Base-by-base conservation (phyloP, 2,329 filamentous ascomycete genomes). In the Diplocarpon mali region DNA sequence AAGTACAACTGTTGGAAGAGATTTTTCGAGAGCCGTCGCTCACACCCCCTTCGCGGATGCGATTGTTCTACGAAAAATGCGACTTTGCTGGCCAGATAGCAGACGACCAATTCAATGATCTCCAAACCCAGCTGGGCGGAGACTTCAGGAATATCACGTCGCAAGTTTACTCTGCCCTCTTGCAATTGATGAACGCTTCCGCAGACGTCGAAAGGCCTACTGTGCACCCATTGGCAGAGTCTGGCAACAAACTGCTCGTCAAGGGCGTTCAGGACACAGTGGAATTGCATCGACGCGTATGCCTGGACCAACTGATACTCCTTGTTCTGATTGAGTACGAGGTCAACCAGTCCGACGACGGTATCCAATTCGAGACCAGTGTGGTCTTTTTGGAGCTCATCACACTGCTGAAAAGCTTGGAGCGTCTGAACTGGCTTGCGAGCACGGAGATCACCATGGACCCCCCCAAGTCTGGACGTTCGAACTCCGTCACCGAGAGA, bases 271-370 rank as follows among this genome's bases (percentile, higher is more conserved):
- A 90, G 58, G 88, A 96, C 59, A 82, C 76, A 11, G 74, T 92
- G 6, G 73, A 83, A 40, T 65, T 85, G 28, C 82, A 84, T 48
- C 80, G 80, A 65, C 77, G 77, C 48, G 70, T 92, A 8, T 78
- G 93, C 40, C 78, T 93, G 50, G 87, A 90, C 58, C 76, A 96
- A 46, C 68, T 96, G 2, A 73, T 92, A 2, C 72, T 98, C 6
- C 71, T 94, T 13, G 74, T 92, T 9, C 88, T 95, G 62, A 83
- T 96, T 72, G 83, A 92, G 61, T 81, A 80, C 32, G 86, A 92
- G 59, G 75, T 85, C 42, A 83, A 89, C 46, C 76, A 80, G 52
- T 78, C 82, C 35, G 79, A 86, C 34, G 76, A 84, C 13, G 76
- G 76, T 2, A 68, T 79, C 29, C 73, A 75, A 15, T 67, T 85